A percentile compares a stretch with the other conserved stretches of the same genome.
Evolutionary conservation across 2,329 filamentous ascomycete genomes (phyloP).

Genomic region (Monosporascus cannonballus): DNA sequence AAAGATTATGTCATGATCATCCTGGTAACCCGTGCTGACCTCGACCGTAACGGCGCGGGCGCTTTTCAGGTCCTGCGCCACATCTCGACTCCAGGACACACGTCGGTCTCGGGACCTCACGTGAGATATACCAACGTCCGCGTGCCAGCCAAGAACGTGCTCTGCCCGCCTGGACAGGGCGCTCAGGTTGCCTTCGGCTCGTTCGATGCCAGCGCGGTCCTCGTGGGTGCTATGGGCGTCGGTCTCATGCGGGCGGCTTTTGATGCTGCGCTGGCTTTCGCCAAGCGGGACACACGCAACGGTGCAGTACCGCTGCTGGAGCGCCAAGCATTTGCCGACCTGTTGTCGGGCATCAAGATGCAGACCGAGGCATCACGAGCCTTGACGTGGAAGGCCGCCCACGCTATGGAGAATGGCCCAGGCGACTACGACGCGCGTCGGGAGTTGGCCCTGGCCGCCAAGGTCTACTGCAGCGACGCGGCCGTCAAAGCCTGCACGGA

Average conservation of each 20-base stretch:
- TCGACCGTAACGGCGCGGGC: constrained; percentile 34
- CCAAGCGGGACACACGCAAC: constrained; percentile 38
- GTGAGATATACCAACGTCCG: constrained; percentile 40
- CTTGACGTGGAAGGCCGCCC: constrained; percentile 46
- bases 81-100: constrained; percentile 38
- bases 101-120: constrained; percentile 42
- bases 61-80: constrained; percentile 42
- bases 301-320: constrained; percentile 39
- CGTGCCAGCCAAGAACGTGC: constrained; percentile 39
- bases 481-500: constrained; percentile 42
- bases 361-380: constrained; percentile 41
- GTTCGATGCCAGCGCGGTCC: constrained; percentile 37
- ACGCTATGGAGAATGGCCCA: constrained; percentile 34
- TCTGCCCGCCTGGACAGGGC: constrained; percentile 37
- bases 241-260: constrained; percentile 49
- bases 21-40: constrained; percentile 40
- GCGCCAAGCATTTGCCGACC: constrained; percentile 44
- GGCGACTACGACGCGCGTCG: constrained; percentile 32
- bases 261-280: constrained; percentile 43
- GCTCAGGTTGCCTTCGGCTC: constrained; percentile 34
- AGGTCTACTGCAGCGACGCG: constrained; percentile 44
- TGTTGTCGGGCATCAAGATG: constrained; percentile 47
- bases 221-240: constrained; percentile 49
- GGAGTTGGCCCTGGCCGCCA: constrained; percentile 43
- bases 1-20: constrained; percentile 37